Conservation (phyloP, 768 basidiomycete genomes). For the Kwoniella sp. region DNA sequence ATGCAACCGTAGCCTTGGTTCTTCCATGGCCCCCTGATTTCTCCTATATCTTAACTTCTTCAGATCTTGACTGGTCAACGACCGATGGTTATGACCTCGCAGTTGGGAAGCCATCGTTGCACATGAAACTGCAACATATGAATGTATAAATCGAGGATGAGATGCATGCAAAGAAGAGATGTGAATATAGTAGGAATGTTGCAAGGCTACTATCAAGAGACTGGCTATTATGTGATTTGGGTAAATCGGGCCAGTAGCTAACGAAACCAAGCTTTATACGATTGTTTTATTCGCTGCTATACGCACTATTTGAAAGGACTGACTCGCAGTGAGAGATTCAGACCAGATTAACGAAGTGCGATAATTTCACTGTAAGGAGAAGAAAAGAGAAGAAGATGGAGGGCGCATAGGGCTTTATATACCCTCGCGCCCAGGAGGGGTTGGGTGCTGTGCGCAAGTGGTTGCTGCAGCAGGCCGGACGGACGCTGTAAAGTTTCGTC, state of each 20-base stretch:
- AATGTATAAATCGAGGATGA: too few species aligned
- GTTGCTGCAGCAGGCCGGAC: not conserved
- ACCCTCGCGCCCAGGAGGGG: too few species aligned
- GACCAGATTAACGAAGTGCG: conserved; percentile 31
- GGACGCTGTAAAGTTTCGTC: conserved; percentile 13
- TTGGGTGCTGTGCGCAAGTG: too few species aligned
- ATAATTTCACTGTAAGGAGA: conserved; percentile 18
- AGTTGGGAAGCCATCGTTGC: too few species aligned
- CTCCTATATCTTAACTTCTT: too few species aligned
- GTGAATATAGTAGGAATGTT: too few species aligned
- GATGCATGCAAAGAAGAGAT: not conserved
- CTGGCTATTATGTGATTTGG: conserved; percentile 42
- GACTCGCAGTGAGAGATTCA: conserved; percentile 4
- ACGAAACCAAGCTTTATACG: conserved; percentile 48
- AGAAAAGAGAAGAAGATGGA: conserved; percentile 9
- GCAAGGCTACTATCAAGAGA: conserved; percentile 55
- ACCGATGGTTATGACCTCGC: too few species aligned
- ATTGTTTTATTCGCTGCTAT: conserved; percentile 14
- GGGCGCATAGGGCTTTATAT: too few species aligned
- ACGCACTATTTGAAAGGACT: conserved; percentile 29
- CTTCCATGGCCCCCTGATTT: too few species aligned
- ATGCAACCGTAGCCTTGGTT: too few species aligned
- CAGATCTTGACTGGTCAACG: too few species aligned
- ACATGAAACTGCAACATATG: too few species aligned
- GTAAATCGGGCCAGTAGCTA: conserved; percentile 46